phyloP scores from a whole-genome alignment of 2,329 filamentous ascomycete species.

The Clarireedia sp. region DNA sequence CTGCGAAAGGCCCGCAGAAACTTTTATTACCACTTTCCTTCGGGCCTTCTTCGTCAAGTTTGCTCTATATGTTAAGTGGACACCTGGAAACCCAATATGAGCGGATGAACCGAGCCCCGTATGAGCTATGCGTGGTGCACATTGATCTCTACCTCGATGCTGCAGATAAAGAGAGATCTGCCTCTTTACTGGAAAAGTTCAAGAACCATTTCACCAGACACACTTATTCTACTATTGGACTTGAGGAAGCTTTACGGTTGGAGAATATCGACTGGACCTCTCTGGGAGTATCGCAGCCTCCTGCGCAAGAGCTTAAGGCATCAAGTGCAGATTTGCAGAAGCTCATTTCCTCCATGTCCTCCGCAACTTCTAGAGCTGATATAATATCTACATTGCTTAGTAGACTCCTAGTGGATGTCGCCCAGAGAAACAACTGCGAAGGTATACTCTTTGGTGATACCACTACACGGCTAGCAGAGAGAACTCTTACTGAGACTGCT shows the following conservation, averaged over 20 bases:
- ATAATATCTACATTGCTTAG: constrained; percentile 62
- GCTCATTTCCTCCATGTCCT: constrained; percentile 52
- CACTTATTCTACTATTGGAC: constrained; percentile 50
- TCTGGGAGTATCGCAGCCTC: constrained; percentile 27
- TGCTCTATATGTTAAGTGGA: constrained; percentile 68
- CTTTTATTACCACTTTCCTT: constrained; percentile 77
- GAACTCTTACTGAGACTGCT: constrained; percentile 78
- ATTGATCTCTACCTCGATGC: constrained; percentile 28
- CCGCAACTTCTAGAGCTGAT: constrained; percentile 70
- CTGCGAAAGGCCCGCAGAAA: constrained; percentile 30
- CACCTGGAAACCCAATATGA: constrained; percentile 59
- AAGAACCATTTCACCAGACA: constrained; percentile 57
- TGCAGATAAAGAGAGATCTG: constrained; percentile 21
- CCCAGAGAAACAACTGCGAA: constrained; percentile 52
- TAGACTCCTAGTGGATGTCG: constrained; percentile 60
- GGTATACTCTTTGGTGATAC: constrained; percentile 76
- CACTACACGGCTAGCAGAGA: constrained; percentile 80
- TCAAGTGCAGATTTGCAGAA: constrained; percentile 32
- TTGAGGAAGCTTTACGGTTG: constrained; percentile 54
- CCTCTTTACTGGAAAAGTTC: constrained; percentile 36
- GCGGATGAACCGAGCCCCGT: constrained; percentile 57
- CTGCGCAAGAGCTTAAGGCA: constrained; percentile 11
- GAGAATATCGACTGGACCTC: constrained; percentile 46
- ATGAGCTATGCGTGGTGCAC: constrained; percentile 56
- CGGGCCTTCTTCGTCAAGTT: constrained; percentile 69